phyloP scores from a whole-genome alignment of 2,329 filamentous ascomycete species.

The Paracamarosporium sp. region DNA sequence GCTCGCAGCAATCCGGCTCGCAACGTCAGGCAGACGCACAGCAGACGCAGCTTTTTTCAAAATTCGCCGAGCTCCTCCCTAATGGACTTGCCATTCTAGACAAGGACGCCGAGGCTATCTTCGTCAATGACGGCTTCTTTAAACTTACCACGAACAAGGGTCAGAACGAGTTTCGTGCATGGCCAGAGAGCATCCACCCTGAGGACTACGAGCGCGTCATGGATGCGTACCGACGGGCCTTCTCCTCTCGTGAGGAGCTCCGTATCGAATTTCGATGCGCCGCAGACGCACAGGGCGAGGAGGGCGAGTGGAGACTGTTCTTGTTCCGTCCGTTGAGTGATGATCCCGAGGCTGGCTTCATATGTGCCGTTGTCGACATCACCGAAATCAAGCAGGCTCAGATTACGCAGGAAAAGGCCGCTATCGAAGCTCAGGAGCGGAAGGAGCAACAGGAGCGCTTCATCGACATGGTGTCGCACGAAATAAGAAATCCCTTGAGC shows the following conservation, averaged over 20 bases:
- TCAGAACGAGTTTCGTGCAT: slow-evolving; percentile 50
- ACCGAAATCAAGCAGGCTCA: slow-evolving; percentile 54
- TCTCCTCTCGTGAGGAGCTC: slow-evolving; percentile 45
- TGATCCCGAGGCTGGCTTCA: slow-evolving; percentile 52
- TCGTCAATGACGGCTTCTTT: slow-evolving; percentile 56
- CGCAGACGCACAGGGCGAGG: slow-evolving; percentile 36
- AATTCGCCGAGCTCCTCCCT: slow-evolving; percentile 54
- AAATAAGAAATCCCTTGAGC: slow-evolving; percentile 48
- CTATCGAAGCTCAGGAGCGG: slow-evolving; percentile 50
- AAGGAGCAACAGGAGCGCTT: slow-evolving; percentile 56
- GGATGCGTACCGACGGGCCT: slow-evolving; percentile 51
- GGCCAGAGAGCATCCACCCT: slow-evolving; percentile 55
- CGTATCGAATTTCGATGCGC: slow-evolving; percentile 53
- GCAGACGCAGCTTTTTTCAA: slow-evolving; percentile 52
- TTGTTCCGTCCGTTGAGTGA: slow-evolving; percentile 51
- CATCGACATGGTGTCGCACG: slow-evolving; percentile 54
- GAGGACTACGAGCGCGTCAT: slow-evolving; percentile 55
- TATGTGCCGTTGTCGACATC: slow-evolving; percentile 56
- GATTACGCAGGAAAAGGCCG: slow-evolving; percentile 50
- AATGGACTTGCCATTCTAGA: slow-evolving; percentile 55
- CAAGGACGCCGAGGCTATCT: slow-evolving; percentile 52
- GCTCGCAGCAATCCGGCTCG: slow-evolving; percentile 12
- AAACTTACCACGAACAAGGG: slow-evolving; percentile 52
- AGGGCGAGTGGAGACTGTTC: slow-evolving; percentile 50
- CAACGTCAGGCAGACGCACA: slow-evolving; percentile 30